Evolutionary conservation across 2,329 filamentous ascomycete species (phyloP).

Genomic region (Huntiella bhutanensis): DNA sequence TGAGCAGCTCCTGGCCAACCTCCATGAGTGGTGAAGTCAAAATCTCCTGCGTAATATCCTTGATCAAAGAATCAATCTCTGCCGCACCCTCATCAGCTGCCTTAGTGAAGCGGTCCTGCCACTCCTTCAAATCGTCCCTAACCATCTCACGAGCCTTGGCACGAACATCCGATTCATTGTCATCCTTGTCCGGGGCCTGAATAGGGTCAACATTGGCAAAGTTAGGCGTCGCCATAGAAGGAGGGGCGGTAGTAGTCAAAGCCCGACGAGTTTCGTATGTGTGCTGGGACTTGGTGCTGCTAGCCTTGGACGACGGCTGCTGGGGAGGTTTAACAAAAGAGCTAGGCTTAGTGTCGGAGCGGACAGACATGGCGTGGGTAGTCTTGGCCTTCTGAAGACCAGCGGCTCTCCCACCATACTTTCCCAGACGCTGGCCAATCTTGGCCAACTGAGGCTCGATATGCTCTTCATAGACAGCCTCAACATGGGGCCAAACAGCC

Average conservation of each 20-base stretch:
- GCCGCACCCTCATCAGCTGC: slow-evolving; percentile 63
- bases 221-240: background rate
- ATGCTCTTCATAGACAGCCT: slow-evolving; percentile 69
- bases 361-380: slow-evolving; percentile 12
- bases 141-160: slow-evolving; percentile 48
- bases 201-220: slow-evolving; percentile 15
- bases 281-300: slow-evolving; percentile 15
- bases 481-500: slow-evolving; percentile 63
- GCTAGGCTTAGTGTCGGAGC: slow-evolving; percentile 6
- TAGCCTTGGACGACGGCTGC: slow-evolving; percentile 14
- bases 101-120: slow-evolving; percentile 75
- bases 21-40: slow-evolving; percentile 28
- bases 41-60: slow-evolving; percentile 29
- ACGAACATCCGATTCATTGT: slow-evolving; percentile 33
- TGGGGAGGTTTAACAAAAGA: slow-evolving; percentile 11
- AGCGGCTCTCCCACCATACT: slow-evolving; percentile 39
- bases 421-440: slow-evolving; percentile 74
- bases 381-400: slow-evolving; percentile 17
- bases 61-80: slow-evolving; percentile 52
- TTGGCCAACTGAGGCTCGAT: slow-evolving; percentile 88
- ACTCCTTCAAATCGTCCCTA: slow-evolving; percentile 57
- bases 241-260: background rate
- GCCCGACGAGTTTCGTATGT: slow-evolving; percentile 1
- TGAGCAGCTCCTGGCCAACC: slow-evolving; percentile 45
- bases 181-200: slow-evolving; percentile 25